Evolutionary conservation across 495 filamentous ascomycete genomes (phyloP), one percentile per base, ranked within the genome.

Genomic region (Xylaria cubensis): DNA sequence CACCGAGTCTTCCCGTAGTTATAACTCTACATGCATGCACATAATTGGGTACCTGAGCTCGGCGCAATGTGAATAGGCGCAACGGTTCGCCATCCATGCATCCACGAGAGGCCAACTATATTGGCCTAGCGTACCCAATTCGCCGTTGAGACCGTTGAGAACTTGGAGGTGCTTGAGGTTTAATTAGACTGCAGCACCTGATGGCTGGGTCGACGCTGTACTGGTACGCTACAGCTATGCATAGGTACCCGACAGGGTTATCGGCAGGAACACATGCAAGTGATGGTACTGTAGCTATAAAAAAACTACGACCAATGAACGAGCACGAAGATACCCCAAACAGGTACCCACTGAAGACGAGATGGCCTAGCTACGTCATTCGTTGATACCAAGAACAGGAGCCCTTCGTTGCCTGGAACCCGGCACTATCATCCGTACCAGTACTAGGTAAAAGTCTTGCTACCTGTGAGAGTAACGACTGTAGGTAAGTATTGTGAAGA

Each of bases 1-100:
- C 65, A 56, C 65, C 65, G 65, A 67, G 8, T 67, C 48, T 67
- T 56, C 65, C 65, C 65, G 65, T 67, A 67, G 65, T 50, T 24
- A 44, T 34, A 29, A 21, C 61, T n/a, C 2, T 59, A 32, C 29
- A 8, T 59, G 7, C 12, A 29, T 34, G 55, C 17, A 34, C 29
- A 58, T 58, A 34, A 58, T 9, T 58, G 55, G 55, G 29, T 15
- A 36, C 34, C 19, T 63, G 19, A 12, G 34, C 4, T 63, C n/a
- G 12, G 41, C 48, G 29, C 39, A 42, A 42, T 13, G 6, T 26
- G 17, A 42, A 21, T 15, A 24, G 8, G 12, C 8, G 7, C 59
- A 63, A 21, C 36, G n/a, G n/a, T n/a, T 42, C 34, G 21, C 36
- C 36, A 42, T 26, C n/a, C 15, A 64, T 26, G n/a, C 36, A 42